phyloP scores from a whole-genome alignment of 2,329 filamentous ascomycete genomes.

The Pseudogymnoascus sp. region DNA sequence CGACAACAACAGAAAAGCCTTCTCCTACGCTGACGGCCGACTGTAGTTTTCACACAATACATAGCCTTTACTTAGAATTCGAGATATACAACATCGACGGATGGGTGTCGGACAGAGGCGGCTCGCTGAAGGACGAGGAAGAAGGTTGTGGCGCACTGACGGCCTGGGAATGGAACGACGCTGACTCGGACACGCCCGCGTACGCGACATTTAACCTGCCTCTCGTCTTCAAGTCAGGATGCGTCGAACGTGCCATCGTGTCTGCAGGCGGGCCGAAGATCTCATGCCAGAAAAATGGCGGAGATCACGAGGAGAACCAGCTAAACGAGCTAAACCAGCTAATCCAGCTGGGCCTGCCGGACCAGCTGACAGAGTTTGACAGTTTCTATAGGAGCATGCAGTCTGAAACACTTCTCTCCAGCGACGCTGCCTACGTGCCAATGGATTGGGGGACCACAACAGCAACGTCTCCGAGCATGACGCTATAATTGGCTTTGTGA shows the following conservation, averaged over 20 bases:
- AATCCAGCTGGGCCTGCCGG: not conserved
- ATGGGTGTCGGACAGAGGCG: not conserved
- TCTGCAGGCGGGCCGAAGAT: conserved; percentile 22
- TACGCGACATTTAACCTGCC: conserved; percentile 20
- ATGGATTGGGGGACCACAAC: not conserved
- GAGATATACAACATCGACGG: not conserved
- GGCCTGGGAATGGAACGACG: conserved; percentile 11
- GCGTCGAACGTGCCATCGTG: conserved; percentile 23
- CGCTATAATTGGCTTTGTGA: not conserved
- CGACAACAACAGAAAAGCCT: too few relatives aligned
- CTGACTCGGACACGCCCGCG: not conserved
- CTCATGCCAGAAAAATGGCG: conserved; percentile 11
- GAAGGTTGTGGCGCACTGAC: conserved; percentile 14
- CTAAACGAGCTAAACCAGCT: not conserved
- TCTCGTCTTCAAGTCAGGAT: conserved; percentile 21
- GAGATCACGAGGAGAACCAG: not conserved
- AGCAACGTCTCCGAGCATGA: not conserved
- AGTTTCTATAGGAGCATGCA: not conserved
- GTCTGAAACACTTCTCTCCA: not conserved
- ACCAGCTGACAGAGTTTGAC: not conserved
- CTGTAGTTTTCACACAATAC: too few relatives aligned
- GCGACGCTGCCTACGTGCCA: not conserved
- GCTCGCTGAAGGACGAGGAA: not conserved
- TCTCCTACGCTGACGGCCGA: too few relatives aligned
- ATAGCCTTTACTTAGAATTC: not conserved